Conservation (phyloP, 1,284 basidiomycete species). For the Waitea zeae region DNA sequence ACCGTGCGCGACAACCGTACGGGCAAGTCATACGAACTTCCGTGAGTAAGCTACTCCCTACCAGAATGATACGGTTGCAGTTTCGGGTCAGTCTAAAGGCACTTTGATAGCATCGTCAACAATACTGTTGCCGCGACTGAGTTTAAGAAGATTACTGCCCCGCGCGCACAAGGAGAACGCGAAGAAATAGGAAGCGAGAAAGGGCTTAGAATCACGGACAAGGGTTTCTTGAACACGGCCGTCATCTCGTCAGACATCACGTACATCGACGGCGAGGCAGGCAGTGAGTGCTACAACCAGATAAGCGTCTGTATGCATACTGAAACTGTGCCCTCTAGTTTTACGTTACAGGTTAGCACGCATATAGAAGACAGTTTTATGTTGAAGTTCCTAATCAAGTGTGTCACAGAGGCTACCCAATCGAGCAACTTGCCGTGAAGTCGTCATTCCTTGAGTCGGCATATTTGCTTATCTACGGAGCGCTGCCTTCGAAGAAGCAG, state of each 20-base stretch:
- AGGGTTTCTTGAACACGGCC: conserved; percentile 76
- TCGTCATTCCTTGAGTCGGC: conserved; percentile 69
- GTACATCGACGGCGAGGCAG: conserved; percentile 76
- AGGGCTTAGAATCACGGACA: conserved; percentile 62
- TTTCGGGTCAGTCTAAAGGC: not conserved
- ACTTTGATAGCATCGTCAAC: conserved; percentile 38
- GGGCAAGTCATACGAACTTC: conserved; percentile 57
- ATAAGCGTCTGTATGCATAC: not conserved
- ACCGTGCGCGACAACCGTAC: conserved; percentile 75
- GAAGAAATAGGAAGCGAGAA: conserved; percentile 73
- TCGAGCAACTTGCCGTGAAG: conserved; percentile 70
- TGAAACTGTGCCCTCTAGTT: conserved; percentile 20
- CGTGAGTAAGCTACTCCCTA: conserved; percentile 29
- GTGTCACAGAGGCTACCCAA: conserved; percentile 64
- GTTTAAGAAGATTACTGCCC: conserved; percentile 61
- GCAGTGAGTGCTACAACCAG: conserved; percentile 24
- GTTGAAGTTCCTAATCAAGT: not conserved
- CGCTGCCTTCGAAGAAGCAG: conserved; percentile 53
- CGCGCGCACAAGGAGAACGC: conserved; percentile 36
- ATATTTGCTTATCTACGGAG: conserved; percentile 78
- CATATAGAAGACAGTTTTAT: not conserved
- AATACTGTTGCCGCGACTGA: conserved; percentile 66
- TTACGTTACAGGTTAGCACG: conserved; percentile 48
- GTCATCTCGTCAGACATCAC: conserved; percentile 71
- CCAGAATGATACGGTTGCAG: not conserved